Base-by-base conservation (phyloP, 306 rosid genomes). In the Nissolia schottii region DNA sequence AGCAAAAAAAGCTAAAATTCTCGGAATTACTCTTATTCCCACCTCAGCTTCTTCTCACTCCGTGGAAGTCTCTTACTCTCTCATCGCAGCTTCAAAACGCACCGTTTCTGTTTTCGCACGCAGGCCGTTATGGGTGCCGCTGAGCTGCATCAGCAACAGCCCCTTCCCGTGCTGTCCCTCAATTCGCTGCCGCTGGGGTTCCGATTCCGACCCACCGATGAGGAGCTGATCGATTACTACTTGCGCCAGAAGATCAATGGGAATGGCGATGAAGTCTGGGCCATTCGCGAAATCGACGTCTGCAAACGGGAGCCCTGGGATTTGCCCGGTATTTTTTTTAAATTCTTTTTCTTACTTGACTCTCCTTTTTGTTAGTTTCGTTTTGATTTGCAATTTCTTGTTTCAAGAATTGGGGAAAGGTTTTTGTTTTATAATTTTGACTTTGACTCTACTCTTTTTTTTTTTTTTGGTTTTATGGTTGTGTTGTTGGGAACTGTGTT, bases 301-400 rank as follows among this genome's bases (percentile, higher is more conserved):
- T 95, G 99, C 74, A 95, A 88, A 84, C 82, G 83, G 82, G 99
- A 95, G 77, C 99, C 99, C 12, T 95, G 99, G 99, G 99, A 95
- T 59, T 82, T 95, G 32, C 99, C 99, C 62, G 93, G 99, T 95
- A 84, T 18, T 41, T 18, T 12, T 12, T 0, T 3, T 1, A 7
- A 1, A 12, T 49, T 9, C 3, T 1, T 0, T 0, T 3, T 23
- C 31, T 28, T 28, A 5, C 46, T 6, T 15, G 6, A 13, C 28
- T 9, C 5, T 40, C 23, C 15, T 28, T 51, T 51, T 1, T 9
- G 13, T 14, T 55, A n/a, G 2, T 37, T 14, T 62, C 12, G 63
- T 23, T 11, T 56, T 13, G 9, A 71, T 32, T 56, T 64, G 50
- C 41, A 31, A 38, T 70, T 67, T 46, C 7, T n/a, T n/a, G n/a